Percentiles rank a stretch among this genome's conserved stretches.
phyloP scores from a whole-genome alignment of 192 early-diverging fungal species.

The Rhizoclosmatium sp. region DNA sequence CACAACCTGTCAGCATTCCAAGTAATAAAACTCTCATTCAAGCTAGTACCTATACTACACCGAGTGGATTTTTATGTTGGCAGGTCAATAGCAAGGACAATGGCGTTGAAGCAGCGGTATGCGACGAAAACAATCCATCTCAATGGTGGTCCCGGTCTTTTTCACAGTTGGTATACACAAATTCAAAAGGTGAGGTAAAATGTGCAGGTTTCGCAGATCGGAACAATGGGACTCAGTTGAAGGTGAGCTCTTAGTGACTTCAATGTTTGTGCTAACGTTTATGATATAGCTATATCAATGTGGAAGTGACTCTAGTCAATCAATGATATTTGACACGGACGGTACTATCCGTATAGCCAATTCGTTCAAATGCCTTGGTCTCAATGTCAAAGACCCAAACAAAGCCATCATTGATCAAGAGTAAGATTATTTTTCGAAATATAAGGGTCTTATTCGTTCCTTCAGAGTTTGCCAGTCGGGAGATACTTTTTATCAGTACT shows the following conservation, averaged over 20 bases:
- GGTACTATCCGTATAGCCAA: slow-evolving; percentile 20
- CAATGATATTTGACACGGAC: slow-evolving; percentile 6
- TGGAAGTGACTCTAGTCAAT: slow-evolving; percentile 22
- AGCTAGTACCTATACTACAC: background rate
- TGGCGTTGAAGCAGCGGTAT: slow-evolving; percentile 13
- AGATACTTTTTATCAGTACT: slow-evolving; percentile 4
- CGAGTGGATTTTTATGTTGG: slow-evolving; percentile 15
- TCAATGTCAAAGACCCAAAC: slow-evolving; percentile 2
- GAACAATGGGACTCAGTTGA: slow-evolving; percentile 19
- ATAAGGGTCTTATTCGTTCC: background rate
- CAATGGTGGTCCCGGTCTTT: slow-evolving; percentile 40
- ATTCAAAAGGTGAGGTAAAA: background rate
- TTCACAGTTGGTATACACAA: slow-evolving; percentile 26
- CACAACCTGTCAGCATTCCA: slow-evolving; percentile 1
- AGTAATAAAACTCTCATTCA: slow-evolving; percentile 22
- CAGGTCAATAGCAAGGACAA: slow-evolving; percentile 14
- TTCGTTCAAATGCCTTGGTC: slow-evolving; percentile 6
- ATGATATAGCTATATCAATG: background rate
- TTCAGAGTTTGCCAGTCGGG: slow-evolving; percentile 23
- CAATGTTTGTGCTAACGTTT: background rate
- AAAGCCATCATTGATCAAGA: slow-evolving; percentile 21
- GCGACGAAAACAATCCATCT: slow-evolving; percentile 10
- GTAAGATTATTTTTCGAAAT: slow-evolving; percentile 9
- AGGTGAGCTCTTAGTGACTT: slow-evolving; percentile 17
- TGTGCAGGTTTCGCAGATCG: slow-evolving; percentile 28